These are phyloP conservation scores for Fusarium circinatum DNA, from an alignment of 2,329 filamentous ascomycete genomes.

Conservation along the genomic window DNA sequence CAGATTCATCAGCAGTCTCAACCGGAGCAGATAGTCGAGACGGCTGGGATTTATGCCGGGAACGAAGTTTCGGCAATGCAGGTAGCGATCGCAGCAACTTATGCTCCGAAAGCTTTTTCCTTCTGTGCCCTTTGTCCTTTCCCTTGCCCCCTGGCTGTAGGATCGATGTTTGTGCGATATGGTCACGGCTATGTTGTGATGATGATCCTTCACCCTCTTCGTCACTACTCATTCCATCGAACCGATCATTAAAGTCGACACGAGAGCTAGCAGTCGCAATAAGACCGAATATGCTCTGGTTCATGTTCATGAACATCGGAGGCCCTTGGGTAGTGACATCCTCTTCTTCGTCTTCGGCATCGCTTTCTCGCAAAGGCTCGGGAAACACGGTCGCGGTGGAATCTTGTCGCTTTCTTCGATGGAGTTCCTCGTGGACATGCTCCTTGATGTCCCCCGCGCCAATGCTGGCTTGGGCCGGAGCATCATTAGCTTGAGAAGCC, in stretches of 20 bases:
- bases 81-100: constrained; percentile 74
- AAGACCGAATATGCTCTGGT: constrained; percentile 93
- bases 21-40: constrained; percentile 53
- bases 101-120: constrained; percentile 70
- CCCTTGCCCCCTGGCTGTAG: constrained; percentile 48
- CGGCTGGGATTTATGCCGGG: constrained; percentile 55
- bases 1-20: constrained; percentile 47
- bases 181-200: constrained; percentile 54
- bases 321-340: constrained; percentile 57
- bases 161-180: constrained; percentile 56
- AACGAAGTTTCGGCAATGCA: constrained; percentile 62
- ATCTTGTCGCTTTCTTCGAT: constrained; percentile 56
- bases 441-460: constrained; percentile 51
- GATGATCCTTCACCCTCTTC: constrained; percentile 76
- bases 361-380: constrained; percentile 62
- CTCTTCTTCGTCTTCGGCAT: constrained; percentile 61
- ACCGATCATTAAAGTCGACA: constrained; percentile 83
- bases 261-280: constrained; percentile 88
- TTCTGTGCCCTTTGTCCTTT: constrained; percentile 57
- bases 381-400: constrained; percentile 56
- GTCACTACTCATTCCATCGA: constrained; percentile 82
- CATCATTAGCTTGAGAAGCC: constrained; percentile 33
- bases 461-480: constrained; percentile 35
- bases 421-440: constrained; percentile 56
- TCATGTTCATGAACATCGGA: constrained; percentile 77